Conservation (phyloP, 2,329 filamentous ascomycete genomes). For the Orbilia blumenaviensis region DNA sequence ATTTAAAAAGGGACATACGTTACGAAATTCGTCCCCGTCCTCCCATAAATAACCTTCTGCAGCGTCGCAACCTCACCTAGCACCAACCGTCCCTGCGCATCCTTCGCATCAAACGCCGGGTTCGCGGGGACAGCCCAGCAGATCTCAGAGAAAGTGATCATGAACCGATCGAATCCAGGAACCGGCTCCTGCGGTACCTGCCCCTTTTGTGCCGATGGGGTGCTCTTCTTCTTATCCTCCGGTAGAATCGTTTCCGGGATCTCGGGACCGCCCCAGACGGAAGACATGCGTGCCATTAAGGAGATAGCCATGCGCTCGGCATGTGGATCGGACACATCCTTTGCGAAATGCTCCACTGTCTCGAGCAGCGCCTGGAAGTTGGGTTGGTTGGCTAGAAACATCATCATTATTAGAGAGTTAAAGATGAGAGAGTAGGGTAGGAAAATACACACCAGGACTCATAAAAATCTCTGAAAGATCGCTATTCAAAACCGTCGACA, state of each 20-base stretch:
- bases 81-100: slow-evolving; percentile 88
- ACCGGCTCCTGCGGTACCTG: slow-evolving; percentile 66
- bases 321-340: slow-evolving; percentile 74
- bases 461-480: slow-evolving; percentile 88
- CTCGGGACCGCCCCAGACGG: slow-evolving; percentile 89
- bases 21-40: slow-evolving; percentile 84
- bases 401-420: neutral
- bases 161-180: slow-evolving; percentile 90
- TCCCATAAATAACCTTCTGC: slow-evolving; percentile 88
- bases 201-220: slow-evolving; percentile 63
- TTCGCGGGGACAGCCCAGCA: slow-evolving; percentile 89
- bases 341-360: slow-evolving; percentile 84
- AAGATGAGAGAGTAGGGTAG: neutral
- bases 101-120: slow-evolving; percentile 79
- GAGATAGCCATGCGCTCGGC: slow-evolving; percentile 80
- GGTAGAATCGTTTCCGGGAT: slow-evolving; percentile 62
- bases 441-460: slow-evolving; percentile 70
- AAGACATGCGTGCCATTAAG: slow-evolving; percentile 82
- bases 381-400: slow-evolving; percentile 74
- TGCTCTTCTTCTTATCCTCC: slow-evolving; percentile 57
- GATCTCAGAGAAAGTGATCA: slow-evolving; percentile 84
- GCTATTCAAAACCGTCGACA: slow-evolving; percentile 89
- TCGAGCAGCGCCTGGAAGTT: slow-evolving; percentile 88
- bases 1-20: slow-evolving; percentile 26
- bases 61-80: slow-evolving; percentile 85